Conservation (phyloP, 306 rosid species). For the Medicago truncatula region MtrunA17r5.0-ANR NC_053044.1:6257001-6257500, state of each 20-base stretch:
- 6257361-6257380: constrained; percentile 31
- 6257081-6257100: too few relatives aligned
- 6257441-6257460: constrained; percentile 1
- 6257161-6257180: background rate
- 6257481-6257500: background rate
- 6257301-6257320: constrained; percentile 17
- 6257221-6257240: too few relatives aligned
- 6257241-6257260: background rate
- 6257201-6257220: too few relatives aligned
- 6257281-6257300: constrained; percentile 32
- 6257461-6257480: constrained; percentile 18
- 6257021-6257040: too few relatives aligned
- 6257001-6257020: too few relatives aligned
- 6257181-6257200: background rate
- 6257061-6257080: too few relatives aligned
- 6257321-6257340: constrained; percentile 20
- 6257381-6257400: constrained; percentile 38
- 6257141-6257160: too few relatives aligned
- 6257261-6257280: constrained; percentile 47
- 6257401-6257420: constrained; percentile 35
- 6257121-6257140: too few relatives aligned
- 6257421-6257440: constrained; percentile 12
- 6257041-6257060: too few relatives aligned
- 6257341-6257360: background rate
- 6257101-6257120: too few relatives aligned